phyloP scores from a whole-genome alignment of 352 stramenopile species.

The Halophytophthora batemanensis region DNA sequence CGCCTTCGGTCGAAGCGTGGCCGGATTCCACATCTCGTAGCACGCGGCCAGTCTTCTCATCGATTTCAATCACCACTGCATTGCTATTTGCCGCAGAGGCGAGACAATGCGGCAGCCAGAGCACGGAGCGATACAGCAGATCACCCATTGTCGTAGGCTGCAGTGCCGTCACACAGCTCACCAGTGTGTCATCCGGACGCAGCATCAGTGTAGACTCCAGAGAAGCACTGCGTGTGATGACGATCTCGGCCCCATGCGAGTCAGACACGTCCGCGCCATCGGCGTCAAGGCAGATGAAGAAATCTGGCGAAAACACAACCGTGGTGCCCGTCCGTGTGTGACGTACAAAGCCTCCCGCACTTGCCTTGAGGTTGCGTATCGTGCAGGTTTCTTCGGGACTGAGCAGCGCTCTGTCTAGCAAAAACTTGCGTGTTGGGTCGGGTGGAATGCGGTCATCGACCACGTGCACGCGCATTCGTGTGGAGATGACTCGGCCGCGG shows the following conservation, averaged over 20 bases:
- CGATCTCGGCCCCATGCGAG: conserved; percentile 45
- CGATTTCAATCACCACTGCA: conserved; percentile 24
- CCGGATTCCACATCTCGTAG: conserved; percentile 15
- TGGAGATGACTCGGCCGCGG: conserved; percentile 31
- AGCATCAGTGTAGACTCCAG: conserved; percentile 10
- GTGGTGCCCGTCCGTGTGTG: conserved; percentile 19
- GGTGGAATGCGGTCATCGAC: conserved; percentile 38
- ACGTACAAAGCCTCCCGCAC: conserved; percentile 32
- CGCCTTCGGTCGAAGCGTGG: background rate
- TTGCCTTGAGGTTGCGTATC: conserved; percentile 35
- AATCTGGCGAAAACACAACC: conserved; percentile 49
- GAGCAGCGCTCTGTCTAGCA: conserved; percentile 24
- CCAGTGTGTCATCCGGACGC: conserved; percentile 26
- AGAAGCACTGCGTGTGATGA: conserved; percentile 17
- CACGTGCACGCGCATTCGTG: conserved; percentile 35
- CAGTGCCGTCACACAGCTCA: conserved; percentile 47
- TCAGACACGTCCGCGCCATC: conserved; percentile 47
- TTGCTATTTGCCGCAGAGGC: conserved; percentile 3
- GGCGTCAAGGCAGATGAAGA: conserved; percentile 43
- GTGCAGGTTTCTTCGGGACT: conserved; percentile 9
- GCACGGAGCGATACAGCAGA: conserved; percentile 23
- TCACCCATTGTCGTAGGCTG: conserved; percentile 27
- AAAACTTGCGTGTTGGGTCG: conserved; percentile 41
- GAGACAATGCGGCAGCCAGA: conserved; percentile 30
- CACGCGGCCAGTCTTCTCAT: conserved; percentile 20